A percentile compares a stretch with the other conserved stretches of the same genome.
These are phyloP conservation scores for Marchantia polymorpha DNA, from an alignment of 225 moss, liverwort and hornwort genomes.

Conservation along the genomic window DNA sequence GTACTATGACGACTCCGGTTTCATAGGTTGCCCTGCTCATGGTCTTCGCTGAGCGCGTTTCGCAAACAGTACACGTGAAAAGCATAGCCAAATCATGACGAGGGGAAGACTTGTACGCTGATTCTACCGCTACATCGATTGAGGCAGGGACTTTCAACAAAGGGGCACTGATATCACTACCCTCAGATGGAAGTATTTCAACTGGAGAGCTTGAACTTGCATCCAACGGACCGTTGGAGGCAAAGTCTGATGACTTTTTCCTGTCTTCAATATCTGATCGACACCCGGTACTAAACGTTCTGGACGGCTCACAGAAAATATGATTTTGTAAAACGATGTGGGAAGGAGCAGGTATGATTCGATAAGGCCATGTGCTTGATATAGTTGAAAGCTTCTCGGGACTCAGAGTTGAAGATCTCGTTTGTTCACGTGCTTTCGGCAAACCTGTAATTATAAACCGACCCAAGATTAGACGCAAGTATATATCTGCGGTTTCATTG, in stretches of 20 bases:
- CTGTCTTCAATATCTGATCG: background rate
- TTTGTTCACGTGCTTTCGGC: background rate
- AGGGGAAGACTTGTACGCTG: slow-evolving; percentile 50
- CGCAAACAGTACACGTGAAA: slow-evolving; percentile 88
- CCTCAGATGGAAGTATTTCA: background rate
- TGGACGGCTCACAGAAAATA: background rate
- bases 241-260: background rate
- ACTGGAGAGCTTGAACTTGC: background rate
- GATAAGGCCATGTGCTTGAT: background rate
- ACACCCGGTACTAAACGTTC: background rate
- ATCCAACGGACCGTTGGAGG: background rate
- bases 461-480: background rate
- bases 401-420: background rate
- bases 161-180: background rate
- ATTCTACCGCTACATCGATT: slow-evolving; percentile 19
- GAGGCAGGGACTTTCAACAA: background rate
- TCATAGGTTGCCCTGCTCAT: slow-evolving; percentile 82
- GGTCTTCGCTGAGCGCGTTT: slow-evolving; percentile 81
- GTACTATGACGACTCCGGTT: slow-evolving; percentile 87
- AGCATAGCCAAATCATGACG: slow-evolving; percentile 89
- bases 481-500: too few species aligned
- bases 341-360: background rate
- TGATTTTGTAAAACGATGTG: background rate
- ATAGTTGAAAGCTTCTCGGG: background rate
- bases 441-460: background rate